A percentile compares a stretch with the other conserved stretches of the same genome.
phyloP scores from a whole-genome alignment of 2,329 filamentous ascomycete genomes.

The Thyridium curvatum region DNA sequence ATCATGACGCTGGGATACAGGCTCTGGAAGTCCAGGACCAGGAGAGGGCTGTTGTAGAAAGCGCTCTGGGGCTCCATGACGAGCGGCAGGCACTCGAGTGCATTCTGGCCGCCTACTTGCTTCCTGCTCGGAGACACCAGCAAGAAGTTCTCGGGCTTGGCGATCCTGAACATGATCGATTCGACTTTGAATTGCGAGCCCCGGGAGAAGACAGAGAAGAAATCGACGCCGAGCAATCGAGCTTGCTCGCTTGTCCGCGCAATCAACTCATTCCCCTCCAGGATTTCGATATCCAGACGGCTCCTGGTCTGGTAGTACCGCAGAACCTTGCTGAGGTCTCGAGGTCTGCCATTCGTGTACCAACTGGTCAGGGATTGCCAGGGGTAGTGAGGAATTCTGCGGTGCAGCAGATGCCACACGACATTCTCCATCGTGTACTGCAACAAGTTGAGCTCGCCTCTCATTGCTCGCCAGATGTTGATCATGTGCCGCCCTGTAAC shows the following conservation, averaged over 20 bases:
- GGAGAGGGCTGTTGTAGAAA: conserved; percentile 82
- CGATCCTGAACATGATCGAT: conserved; percentile 96
- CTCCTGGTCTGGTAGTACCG: conserved; percentile 73
- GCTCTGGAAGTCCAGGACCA: conserved; percentile 94
- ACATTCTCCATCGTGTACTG: conserved; percentile 98
- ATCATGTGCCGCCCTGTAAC: conserved; percentile 95
- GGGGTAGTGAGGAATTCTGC: conserved; percentile 80
- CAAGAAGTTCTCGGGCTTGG: conserved; percentile 92
- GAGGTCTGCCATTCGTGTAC: conserved; percentile 64
- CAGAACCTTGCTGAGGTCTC: conserved; percentile 68
- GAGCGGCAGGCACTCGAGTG: conserved; percentile 85
- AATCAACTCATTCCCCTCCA: conserved; percentile 85
- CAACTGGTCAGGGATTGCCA: conserved; percentile 74
- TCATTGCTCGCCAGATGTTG: conserved; percentile 96
- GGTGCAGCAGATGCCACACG: conserved; percentile 82
- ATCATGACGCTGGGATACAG: conserved; percentile 98
- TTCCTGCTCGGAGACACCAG: conserved; percentile 84
- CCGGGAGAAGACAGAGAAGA: conserved; percentile 90
- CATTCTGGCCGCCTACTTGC: conserved; percentile 91
- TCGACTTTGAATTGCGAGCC: conserved; percentile 99
- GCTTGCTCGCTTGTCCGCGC: conserved; percentile 91
- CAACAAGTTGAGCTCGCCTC: conserved; percentile 80
- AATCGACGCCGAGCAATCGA: conserved; percentile 86
- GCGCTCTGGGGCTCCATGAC: conserved; percentile 97
- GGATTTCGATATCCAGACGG: conserved; percentile 79